Evolutionary conservation across 2,329 filamentous ascomycete species (phyloP).

Genomic region (Claviceps sp.): DNA sequence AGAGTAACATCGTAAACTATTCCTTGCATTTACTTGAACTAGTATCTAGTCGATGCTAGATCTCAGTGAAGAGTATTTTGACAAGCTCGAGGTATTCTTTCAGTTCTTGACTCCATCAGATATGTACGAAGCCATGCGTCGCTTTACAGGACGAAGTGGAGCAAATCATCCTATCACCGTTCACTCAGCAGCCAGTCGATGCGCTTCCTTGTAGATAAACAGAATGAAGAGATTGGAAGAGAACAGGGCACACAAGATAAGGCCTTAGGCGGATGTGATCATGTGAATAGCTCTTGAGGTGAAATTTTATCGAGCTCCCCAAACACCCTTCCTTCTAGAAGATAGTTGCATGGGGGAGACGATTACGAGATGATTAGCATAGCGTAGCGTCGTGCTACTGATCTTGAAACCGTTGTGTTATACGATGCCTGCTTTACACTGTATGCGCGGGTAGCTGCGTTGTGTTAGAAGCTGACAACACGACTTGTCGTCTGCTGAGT

Average conservation of each 20-base stretch:
- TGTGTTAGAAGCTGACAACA: constrained; percentile 16
- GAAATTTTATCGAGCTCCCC: not conserved
- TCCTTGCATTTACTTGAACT: not conserved
- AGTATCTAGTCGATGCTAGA: not conserved
- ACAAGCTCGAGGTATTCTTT: not conserved
- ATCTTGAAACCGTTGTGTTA: constrained; percentile 2
- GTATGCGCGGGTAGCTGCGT: not conserved
- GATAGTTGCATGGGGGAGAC: not conserved
- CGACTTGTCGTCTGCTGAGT: not conserved
- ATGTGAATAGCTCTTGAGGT: not conserved
- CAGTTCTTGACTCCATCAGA: not conserved
- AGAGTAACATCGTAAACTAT: constrained; percentile 1
- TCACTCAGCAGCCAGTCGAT: not conserved
- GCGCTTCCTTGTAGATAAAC: not conserved
- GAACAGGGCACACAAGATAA: not conserved
- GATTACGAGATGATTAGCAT: constrained; percentile 5
- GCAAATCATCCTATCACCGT: not conserved
- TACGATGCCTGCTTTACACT: not conserved
- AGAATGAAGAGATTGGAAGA: not conserved
- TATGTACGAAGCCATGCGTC: not conserved
- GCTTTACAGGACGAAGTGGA: not conserved
- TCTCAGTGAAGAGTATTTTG: not conserved
- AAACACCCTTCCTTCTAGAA: not conserved
- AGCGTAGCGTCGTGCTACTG: constrained; percentile 1
- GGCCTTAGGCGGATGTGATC: no score